Evolutionary conservation across 192 early-diverging fungal species (phyloP).

Genomic region (Mortierella claussenii): DNA sequence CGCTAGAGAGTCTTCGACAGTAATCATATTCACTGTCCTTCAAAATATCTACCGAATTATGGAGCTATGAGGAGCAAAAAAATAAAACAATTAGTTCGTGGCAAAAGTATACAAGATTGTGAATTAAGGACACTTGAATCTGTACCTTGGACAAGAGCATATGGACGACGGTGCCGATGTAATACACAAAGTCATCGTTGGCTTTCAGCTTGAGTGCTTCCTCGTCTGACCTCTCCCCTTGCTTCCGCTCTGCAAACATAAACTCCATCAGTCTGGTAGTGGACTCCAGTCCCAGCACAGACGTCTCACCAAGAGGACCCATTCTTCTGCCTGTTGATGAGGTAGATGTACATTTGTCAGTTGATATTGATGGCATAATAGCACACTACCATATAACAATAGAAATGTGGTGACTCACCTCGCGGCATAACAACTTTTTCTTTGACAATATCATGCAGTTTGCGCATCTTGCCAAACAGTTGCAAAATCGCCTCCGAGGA

Average conservation of each 20-base stretch:
- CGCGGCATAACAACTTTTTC: constrained; percentile 55
- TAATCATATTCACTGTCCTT: constrained; percentile 46
- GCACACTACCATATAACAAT: neutral
- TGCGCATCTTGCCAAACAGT: constrained; percentile 59
- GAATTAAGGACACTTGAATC: neutral
- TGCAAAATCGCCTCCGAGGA: constrained; percentile 53
- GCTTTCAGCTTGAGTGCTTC: constrained; percentile 30
- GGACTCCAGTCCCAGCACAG: constrained; percentile 51
- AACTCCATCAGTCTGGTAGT: constrained; percentile 48
- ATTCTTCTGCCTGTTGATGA: constrained; percentile 25
- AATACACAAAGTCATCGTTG: constrained; percentile 61
- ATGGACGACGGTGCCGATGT: constrained; percentile 55
- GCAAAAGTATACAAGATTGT: neutral
- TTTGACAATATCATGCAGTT: constrained; percentile 53
- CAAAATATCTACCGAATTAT: constrained; percentile 14
- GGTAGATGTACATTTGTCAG: neutral
- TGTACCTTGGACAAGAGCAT: constrained; percentile 48
- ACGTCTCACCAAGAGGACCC: constrained; percentile 26
- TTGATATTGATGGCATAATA: neutral
- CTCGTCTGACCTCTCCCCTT: constrained; percentile 5
- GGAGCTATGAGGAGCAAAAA: constrained; percentile 1
- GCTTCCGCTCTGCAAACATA: constrained; percentile 33
- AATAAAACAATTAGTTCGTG: constrained; percentile 1
- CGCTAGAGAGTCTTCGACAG: constrained; percentile 32
- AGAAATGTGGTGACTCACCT: constrained; percentile 47